Conservation (phyloP, 2,329 filamentous ascomycete species). For the Nigrograna mackinnonii region DNA sequence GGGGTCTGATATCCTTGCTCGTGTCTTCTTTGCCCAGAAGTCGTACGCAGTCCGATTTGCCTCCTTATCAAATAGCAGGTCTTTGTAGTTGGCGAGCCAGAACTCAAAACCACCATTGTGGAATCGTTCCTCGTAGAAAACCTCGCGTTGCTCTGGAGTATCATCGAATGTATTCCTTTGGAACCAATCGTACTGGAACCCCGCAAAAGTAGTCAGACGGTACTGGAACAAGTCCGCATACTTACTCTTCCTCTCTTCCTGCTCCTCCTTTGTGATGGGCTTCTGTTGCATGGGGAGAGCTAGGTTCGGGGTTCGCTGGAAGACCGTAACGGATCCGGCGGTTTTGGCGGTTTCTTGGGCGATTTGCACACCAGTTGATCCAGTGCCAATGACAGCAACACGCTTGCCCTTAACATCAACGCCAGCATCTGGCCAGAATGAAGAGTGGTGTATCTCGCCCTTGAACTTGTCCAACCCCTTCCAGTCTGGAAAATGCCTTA, state of each 20-base stretch:
- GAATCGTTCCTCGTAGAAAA: slow-evolving; percentile 48
- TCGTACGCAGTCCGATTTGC: slow-evolving; percentile 50
- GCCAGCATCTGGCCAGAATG: slow-evolving; percentile 62
- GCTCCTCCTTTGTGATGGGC: slow-evolving; percentile 53
- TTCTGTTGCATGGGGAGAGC: slow-evolving; percentile 64
- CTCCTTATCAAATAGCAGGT: slow-evolving; percentile 44
- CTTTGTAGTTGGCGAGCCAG: slow-evolving; percentile 48
- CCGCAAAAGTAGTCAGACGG: slow-evolving; percentile 59
- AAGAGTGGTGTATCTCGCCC: slow-evolving; percentile 63
- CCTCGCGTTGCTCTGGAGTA: slow-evolving; percentile 45
- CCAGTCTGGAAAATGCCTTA: slow-evolving; percentile 65
- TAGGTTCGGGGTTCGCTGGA: slow-evolving; percentile 70
- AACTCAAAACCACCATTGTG: slow-evolving; percentile 44
- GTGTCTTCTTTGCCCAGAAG: slow-evolving; percentile 51
- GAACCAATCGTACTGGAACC: slow-evolving; percentile 61
- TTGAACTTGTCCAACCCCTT: slow-evolving; percentile 63
- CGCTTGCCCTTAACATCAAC: slow-evolving; percentile 63
- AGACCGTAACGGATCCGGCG: slow-evolving; percentile 58
- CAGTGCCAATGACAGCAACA: slow-evolving; percentile 66
- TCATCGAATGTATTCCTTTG: slow-evolving; percentile 58
- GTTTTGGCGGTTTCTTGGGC: slow-evolving; percentile 62
- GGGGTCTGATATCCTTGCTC: slow-evolving; percentile 46
- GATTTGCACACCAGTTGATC: slow-evolving; percentile 67
- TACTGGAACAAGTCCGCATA: slow-evolving; percentile 55
- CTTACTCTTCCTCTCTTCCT: slow-evolving; percentile 48